phyloP scores from a whole-genome alignment of 148 eudicot genomes.

The Vaccinium corymbosum region DNA sequence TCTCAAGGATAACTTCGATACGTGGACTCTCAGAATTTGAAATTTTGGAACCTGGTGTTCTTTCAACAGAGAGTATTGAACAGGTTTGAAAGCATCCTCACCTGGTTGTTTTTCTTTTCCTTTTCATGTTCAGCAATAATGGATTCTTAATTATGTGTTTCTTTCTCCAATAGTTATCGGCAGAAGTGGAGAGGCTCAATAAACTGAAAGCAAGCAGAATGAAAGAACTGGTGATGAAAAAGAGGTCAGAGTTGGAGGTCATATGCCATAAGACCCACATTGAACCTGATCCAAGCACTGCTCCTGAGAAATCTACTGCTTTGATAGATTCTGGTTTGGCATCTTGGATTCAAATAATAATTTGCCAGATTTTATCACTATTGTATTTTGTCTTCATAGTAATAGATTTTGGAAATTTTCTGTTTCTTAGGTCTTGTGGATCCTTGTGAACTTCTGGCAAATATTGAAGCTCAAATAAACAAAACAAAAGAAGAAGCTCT shows the following conservation, averaged over 20 bases:
- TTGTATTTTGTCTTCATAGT: background rate
- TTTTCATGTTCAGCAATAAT: background rate
- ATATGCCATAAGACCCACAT: constrained; percentile 48
- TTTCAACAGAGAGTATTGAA: constrained; percentile 42
- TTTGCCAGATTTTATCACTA: background rate
- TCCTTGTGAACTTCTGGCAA: constrained; percentile 61
- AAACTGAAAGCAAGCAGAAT: constrained; percentile 58
- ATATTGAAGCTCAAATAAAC: constrained; percentile 53
- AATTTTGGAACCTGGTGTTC: constrained; percentile 41
- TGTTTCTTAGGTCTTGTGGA: constrained; percentile 56
- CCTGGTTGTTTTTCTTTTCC: background rate
- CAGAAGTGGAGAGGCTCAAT: constrained; percentile 64
- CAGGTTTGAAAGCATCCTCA: constrained; percentile 28
- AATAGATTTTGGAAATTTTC: background rate
- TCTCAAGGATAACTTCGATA: constrained; percentile 30
- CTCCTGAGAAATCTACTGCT: constrained; percentile 61
- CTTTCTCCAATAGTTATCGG: constrained; percentile 41
- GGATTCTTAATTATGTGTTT: constrained; percentile 6
- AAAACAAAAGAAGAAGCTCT: constrained; percentile 61
- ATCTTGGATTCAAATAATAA: background rate
- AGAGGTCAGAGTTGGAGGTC: constrained; percentile 60
- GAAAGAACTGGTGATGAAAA: constrained; percentile 67
- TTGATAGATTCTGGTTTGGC: constrained; percentile 62
- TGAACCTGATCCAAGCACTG: constrained; percentile 62
- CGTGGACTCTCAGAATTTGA: constrained; percentile 32